Conservation (phyloP, 2,329 filamentous ascomycete genomes). For the Cyclaneusma minus region DNA sequence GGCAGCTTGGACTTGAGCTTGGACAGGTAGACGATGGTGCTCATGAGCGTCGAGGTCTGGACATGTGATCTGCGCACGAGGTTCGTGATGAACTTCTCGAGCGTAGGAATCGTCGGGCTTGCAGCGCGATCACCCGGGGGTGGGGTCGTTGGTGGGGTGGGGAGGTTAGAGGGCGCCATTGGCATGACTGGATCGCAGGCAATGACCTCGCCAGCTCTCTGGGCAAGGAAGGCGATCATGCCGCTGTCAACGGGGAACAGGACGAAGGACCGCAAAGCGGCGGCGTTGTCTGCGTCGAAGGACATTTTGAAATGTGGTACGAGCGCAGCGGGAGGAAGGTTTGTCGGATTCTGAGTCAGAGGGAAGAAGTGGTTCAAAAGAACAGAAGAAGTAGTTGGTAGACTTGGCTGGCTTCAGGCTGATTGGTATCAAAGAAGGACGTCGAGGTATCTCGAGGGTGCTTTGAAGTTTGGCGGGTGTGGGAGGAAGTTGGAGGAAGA, state of each 20-base stretch:
- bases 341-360: too few species aligned
- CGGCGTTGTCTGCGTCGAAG: conserved; percentile 48
- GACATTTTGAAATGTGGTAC: too few species aligned
- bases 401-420: too few species aligned
- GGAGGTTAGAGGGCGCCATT: conserved; percentile 20
- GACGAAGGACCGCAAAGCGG: conserved; percentile 67
- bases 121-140: conserved; percentile 27
- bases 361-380: too few species aligned
- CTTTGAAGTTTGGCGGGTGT: too few species aligned
- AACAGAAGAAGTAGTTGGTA: too few species aligned
- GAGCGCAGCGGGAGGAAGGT: too few species aligned
- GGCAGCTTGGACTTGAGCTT: conserved; percentile 74
- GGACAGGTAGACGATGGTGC: conserved; percentile 82
- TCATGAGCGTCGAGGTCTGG: conserved; percentile 95
- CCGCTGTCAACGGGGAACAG: conserved; percentile 57
- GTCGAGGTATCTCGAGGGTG: too few species aligned
- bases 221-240: conserved; percentile 66
- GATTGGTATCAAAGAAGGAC: too few species aligned
- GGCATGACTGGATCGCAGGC: conserved; percentile 54
- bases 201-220: conserved; percentile 63
- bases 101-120: conserved; percentile 51
- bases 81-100: conserved; percentile 84
- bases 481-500: too few species aligned
- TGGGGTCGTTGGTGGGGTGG: conserved; percentile 25
- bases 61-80: conserved; percentile 89